These are phyloP conservation scores for Trypanosoma platydactyli DNA, from an alignment of 208 protist genomes.

Conservation along the genomic window DNA sequence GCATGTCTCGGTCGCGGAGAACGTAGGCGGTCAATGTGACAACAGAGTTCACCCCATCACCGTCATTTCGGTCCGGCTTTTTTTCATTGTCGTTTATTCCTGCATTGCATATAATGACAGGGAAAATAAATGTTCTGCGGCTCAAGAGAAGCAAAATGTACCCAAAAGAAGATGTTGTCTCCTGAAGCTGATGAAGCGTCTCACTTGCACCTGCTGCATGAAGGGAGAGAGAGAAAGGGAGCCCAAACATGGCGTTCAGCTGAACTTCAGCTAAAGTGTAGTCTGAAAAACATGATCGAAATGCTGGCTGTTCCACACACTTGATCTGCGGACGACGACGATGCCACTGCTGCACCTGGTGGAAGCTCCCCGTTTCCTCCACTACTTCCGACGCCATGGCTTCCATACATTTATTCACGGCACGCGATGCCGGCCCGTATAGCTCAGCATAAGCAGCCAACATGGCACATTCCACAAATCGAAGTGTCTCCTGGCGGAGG, in stretches of 20 bases:
- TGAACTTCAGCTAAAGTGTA: conserved; percentile 51
- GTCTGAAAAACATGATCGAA: conserved; percentile 31
- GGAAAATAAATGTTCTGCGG: conserved; percentile 51
- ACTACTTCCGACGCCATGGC: background rate
- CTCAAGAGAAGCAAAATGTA: conserved; percentile 50
- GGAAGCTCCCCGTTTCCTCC: conserved; percentile 1
- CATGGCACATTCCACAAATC: conserved; percentile 68
- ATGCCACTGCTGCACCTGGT: background rate
- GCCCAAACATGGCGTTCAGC: conserved; percentile 63
- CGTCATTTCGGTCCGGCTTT: background rate
- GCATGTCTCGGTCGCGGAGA: conserved; percentile 68
- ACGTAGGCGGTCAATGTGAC: conserved; percentile 43
- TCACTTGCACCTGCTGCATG: background rate
- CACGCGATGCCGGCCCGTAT: conserved; percentile 56
- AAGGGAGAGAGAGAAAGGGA: conserved; percentile 39
- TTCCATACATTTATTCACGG: conserved; percentile 25
- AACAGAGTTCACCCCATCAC: background rate
- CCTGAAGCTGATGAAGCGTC: conserved; percentile 10
- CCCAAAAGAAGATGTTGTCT: conserved; percentile 43
- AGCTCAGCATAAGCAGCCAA: conserved; percentile 74
- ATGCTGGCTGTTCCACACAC: conserved; percentile 31
- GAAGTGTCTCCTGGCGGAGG: conserved; percentile 56
- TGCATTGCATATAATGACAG: conserved; percentile 45
- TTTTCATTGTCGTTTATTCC: conserved; percentile 2
- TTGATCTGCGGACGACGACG: conserved; percentile 27